phyloP scores from a whole-genome alignment of 73 alveolate genomes.

The Symbiodinium pilosum region DNA sequence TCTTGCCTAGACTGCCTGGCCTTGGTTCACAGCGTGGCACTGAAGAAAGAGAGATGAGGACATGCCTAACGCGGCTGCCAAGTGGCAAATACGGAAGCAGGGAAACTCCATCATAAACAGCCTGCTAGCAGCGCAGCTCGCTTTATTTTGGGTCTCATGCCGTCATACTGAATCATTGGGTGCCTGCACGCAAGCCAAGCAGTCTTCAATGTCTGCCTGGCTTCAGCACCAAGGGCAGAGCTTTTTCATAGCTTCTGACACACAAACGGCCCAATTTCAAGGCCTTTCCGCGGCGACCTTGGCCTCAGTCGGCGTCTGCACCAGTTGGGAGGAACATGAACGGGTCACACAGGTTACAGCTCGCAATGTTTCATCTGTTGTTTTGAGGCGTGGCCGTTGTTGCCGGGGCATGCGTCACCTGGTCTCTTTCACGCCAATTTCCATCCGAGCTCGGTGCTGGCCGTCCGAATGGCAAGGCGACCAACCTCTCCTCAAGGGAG shows the following conservation, averaged over 20 bases:
- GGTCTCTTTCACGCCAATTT: no score
- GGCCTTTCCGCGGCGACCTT: slow-evolving; percentile 68
- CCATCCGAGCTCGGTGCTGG: not conserved
- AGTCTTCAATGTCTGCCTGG: slow-evolving; percentile 29
- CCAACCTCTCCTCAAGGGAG: slow-evolving; percentile 46
- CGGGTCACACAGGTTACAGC: not conserved
- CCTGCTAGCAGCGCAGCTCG: not conserved
- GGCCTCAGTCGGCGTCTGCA: not conserved
- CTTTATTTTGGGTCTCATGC: no score
- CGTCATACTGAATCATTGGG: not conserved
- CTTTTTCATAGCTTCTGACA: not conserved
- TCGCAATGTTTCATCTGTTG: not conserved
- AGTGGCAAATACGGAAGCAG: slow-evolving; percentile 24
- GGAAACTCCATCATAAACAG: slow-evolving; percentile 71
- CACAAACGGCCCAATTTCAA: no score
- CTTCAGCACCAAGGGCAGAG: not conserved
- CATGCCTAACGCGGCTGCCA: not conserved
- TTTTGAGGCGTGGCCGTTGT: not conserved
- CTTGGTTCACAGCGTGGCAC: not conserved
- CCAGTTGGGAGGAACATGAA: not conserved
- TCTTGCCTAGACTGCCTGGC: slow-evolving; percentile 51
- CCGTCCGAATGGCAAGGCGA: slow-evolving; percentile 59
- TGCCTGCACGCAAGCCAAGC: slow-evolving; percentile 74
- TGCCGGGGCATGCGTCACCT: not conserved
- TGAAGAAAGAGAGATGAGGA: not conserved